Evolutionary conservation across 2,329 filamentous ascomycete species (phyloP).

Genomic region (Lithohypha guttulata): DNA sequence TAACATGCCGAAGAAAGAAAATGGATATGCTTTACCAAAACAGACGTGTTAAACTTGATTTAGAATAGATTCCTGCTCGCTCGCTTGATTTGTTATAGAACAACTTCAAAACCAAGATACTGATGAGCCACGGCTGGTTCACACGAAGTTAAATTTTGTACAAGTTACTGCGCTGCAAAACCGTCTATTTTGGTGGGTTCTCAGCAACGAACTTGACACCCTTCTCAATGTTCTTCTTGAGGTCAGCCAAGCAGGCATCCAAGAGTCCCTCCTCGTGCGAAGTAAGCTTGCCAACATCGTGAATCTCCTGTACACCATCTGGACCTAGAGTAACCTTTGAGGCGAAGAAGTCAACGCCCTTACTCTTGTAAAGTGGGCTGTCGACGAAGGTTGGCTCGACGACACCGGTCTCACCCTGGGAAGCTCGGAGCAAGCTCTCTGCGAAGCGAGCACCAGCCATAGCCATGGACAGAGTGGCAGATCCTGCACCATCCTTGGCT

Average conservation of each 20-base stretch:
- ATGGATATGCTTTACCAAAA: too few species aligned
- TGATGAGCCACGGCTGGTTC: not conserved
- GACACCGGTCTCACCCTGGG: slow-evolving; percentile 88
- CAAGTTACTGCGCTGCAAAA: slow-evolving; percentile 6
- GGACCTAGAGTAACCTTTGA: slow-evolving; percentile 92
- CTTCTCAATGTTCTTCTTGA: slow-evolving; percentile 80
- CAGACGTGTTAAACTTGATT: not conserved
- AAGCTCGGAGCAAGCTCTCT: slow-evolving; percentile 84
- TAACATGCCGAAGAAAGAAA: too few species aligned
- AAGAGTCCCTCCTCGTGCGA: slow-evolving; percentile 81
- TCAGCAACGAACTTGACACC: slow-evolving; percentile 57
- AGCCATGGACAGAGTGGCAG: slow-evolving; percentile 96
- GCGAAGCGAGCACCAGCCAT: slow-evolving; percentile 81
- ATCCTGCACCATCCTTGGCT: slow-evolving; percentile 96
- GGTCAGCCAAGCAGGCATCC: slow-evolving; percentile 63
- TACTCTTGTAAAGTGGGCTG: slow-evolving; percentile 95
- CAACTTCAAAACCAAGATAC: not conserved
- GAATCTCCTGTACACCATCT: slow-evolving; percentile 89
- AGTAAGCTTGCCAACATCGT: slow-evolving; percentile 73
- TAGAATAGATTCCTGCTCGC: not conserved
- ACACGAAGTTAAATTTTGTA: not conserved
- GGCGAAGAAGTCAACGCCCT: slow-evolving; percentile 94
- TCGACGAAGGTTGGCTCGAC: slow-evolving; percentile 95
- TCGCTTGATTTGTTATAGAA: slow-evolving; percentile 1
- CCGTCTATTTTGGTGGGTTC: slow-evolving; percentile 36